Conservation (phyloP, 2,329 filamentous ascomycete genomes). For the Alternaria solani region DNA sequence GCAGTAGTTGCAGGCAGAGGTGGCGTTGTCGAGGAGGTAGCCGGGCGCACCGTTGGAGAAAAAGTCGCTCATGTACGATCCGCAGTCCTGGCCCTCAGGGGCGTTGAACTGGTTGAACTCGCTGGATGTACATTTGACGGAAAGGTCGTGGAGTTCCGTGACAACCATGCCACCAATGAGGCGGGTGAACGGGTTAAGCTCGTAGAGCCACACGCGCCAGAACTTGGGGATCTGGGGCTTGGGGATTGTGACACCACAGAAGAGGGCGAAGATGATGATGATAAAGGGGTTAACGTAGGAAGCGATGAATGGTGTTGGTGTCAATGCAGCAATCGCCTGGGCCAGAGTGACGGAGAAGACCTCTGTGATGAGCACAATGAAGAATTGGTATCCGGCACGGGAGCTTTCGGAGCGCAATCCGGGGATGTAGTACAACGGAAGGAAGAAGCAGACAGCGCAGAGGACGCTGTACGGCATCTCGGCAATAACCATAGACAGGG, state of each 20-base stretch:
- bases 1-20: slow-evolving; percentile 78
- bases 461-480: slow-evolving; percentile 86
- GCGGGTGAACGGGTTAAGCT: slow-evolving; percentile 83
- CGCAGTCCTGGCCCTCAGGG: slow-evolving; percentile 72
- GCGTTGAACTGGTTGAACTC: slow-evolving; percentile 76
- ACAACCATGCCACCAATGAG: slow-evolving; percentile 82
- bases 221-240: slow-evolving; percentile 78
- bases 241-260: slow-evolving; percentile 87
- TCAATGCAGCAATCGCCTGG: slow-evolving; percentile 76
- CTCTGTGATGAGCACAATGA: slow-evolving; percentile 84
- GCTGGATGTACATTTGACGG: slow-evolving; percentile 65
- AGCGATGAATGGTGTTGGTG: slow-evolving; percentile 79
- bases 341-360: slow-evolving; percentile 83
- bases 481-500: slow-evolving; percentile 77
- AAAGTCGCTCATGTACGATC: slow-evolving; percentile 77
- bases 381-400: slow-evolving; percentile 84
- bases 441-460: slow-evolving; percentile 81
- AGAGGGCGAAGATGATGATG: slow-evolving; percentile 76
- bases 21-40: slow-evolving; percentile 73
- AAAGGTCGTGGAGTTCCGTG: slow-evolving; percentile 73
- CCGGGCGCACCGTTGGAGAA: slow-evolving; percentile 73
- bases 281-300: slow-evolving; percentile 74
- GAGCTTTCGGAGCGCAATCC: slow-evolving; percentile 70
- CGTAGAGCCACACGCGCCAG: slow-evolving; percentile 82
- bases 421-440: slow-evolving; percentile 85